Conservation (phyloP, 2,329 filamentous ascomycete species). For the Fusarium agapanthi region DNA sequence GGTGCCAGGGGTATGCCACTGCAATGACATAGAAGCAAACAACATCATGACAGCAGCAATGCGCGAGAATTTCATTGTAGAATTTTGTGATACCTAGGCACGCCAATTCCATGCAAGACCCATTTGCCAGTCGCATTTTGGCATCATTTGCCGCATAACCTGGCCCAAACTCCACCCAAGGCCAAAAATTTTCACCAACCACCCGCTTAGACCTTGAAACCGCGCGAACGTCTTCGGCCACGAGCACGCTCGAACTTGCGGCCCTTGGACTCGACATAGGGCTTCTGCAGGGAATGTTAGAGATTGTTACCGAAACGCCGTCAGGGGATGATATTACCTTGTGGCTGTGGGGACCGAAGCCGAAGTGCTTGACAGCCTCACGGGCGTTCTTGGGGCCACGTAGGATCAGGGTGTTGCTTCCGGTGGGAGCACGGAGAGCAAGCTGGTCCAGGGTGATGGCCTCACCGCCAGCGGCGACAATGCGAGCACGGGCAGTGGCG, state of each 20-base stretch:
- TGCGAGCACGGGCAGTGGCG: constrained; percentile 91
- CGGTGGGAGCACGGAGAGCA: constrained; percentile 92
- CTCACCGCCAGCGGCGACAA: constrained; percentile 93
- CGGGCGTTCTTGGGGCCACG: constrained; percentile 98
- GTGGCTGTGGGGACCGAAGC: constrained; percentile 96
- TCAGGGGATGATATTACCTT: constrained; percentile 69
- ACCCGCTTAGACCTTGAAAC: constrained; percentile 97
- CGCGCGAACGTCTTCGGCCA: constrained; percentile 97
- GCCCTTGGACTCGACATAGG: constrained; percentile 96
- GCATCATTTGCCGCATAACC: constrained; percentile 42
- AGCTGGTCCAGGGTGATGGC: constrained; percentile 96
- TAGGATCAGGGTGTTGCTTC: constrained; percentile 95
- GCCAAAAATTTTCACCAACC: constrained; percentile 38
- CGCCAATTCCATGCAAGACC: constrained; percentile 56
- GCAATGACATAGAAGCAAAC: constrained; percentile 7
- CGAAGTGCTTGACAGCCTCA: constrained; percentile 99
- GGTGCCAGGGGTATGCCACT: not conserved
- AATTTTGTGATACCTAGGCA: constrained; percentile 57
- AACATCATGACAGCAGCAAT: constrained; percentile 40
- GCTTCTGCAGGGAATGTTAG: constrained; percentile 74
- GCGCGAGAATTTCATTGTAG: constrained; percentile 46
- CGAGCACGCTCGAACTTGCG: constrained; percentile 99
- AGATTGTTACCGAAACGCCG: not conserved
- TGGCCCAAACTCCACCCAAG: constrained; percentile 42
- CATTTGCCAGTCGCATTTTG: constrained; percentile 46